phyloP scores from a whole-genome alignment of 1,139 yeast genomes.

The Suhomyces taliae region DNA sequence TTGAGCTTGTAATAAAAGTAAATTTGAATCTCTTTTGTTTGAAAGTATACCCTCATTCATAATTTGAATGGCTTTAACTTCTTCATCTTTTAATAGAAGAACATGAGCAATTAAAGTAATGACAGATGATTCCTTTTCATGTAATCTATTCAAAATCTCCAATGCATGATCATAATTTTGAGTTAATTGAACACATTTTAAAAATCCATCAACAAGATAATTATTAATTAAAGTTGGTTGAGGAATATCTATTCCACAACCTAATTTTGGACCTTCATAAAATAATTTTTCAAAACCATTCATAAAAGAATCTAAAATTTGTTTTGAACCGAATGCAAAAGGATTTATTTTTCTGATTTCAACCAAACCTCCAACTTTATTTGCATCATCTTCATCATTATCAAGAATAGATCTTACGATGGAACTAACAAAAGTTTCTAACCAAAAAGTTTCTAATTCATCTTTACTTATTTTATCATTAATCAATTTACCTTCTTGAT shows the following conservation, averaged over 20 bases:
- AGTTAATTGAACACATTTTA: constrained; percentile 64
- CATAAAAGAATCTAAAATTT: constrained; percentile 56
- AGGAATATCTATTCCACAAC: constrained; percentile 70
- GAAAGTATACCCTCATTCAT: constrained; percentile 60
- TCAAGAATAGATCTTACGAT: constrained; percentile 68
- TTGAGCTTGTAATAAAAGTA: constrained; percentile 63
- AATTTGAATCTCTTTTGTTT: constrained; percentile 63
- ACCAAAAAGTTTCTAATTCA: constrained; percentile 48
- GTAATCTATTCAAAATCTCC: constrained; percentile 48
- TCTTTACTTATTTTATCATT: constrained; percentile 37
- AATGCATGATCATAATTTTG: constrained; percentile 62
- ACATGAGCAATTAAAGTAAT: constrained; percentile 58
- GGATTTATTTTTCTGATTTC: constrained; percentile 57
- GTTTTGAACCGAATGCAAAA: constrained; percentile 38
- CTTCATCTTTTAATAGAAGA: constrained; percentile 61
- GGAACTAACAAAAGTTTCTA: constrained; percentile 69
- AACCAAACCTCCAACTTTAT: constrained; percentile 52
- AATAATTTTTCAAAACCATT: constrained; percentile 61
- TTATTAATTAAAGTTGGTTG: constrained; percentile 70
- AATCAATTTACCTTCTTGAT: constrained; percentile 44
- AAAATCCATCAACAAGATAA: constrained; percentile 73
- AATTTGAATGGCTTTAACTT: constrained; percentile 70
- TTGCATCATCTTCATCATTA: constrained; percentile 64
- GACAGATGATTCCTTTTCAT: constrained; percentile 48
- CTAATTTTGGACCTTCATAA: constrained; percentile 62